Conservation (phyloP, 192 early-diverging fungal genomes). For the Ambispora gerdemannii region DNA sequence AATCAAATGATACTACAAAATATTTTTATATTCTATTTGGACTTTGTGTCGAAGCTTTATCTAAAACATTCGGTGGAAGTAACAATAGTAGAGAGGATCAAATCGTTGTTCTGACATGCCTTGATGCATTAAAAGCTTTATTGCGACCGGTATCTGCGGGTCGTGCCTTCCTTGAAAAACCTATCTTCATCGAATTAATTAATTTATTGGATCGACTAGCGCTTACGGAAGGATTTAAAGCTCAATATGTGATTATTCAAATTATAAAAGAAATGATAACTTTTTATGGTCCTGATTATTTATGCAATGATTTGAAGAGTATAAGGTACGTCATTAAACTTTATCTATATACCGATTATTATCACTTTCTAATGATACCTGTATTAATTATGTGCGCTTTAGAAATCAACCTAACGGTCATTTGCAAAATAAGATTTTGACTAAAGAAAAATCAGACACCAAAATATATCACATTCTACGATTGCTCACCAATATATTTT, state of each 20-base stretch:
- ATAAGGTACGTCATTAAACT: too few species aligned
- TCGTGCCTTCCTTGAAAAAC: conserved; percentile 41
- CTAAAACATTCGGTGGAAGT: conserved; percentile 39
- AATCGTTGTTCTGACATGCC: conserved; percentile 45
- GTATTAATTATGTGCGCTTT: too few species aligned
- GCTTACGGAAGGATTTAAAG: conserved; percentile 48
- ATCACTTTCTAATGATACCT: too few species aligned
- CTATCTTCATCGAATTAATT: conserved; percentile 65
- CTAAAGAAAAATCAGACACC: conserved; percentile 19
- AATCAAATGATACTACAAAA: conserved; percentile 33
- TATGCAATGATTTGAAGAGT: conserved; percentile 48
- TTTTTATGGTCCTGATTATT: conserved; percentile 35
- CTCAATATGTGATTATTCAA: conserved; percentile 19
- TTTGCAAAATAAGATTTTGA: too few species aligned
- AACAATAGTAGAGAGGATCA: conserved; percentile 35
- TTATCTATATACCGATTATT: too few species aligned
- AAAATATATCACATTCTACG: conserved; percentile 44
- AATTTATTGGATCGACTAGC: conserved; percentile 67
- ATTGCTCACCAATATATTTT: conserved; percentile 44
- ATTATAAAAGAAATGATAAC: conserved; percentile 49
- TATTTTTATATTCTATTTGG: conserved; percentile 68
- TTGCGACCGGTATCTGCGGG: conserved; percentile 45
- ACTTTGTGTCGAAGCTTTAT: conserved; percentile 62
- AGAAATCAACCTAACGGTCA: too few species aligned
- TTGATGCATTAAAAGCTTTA: conserved; percentile 54